Base-by-base conservation (phyloP, 495 filamentous ascomycete genomes). In the Penicillium paxilli region DNA sequence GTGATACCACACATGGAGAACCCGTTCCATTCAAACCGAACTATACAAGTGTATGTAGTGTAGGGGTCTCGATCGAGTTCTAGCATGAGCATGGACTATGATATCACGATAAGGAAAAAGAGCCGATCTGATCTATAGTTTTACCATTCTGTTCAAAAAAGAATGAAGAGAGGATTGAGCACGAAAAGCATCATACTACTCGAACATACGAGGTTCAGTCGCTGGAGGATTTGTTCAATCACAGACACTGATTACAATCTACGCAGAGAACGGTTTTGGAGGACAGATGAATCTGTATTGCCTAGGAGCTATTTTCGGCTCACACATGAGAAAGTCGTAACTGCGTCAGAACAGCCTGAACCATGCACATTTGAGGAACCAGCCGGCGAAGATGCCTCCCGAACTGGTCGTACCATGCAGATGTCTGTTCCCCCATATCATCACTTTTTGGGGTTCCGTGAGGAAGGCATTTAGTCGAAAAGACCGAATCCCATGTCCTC, bases 401-500 rank as follows among this genome's bases (percentile, higher is more conserved):
- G 64, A 60, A 64, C 62, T 65, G 69, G 57, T 63, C 37, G 61
- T 51, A 63, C 68, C 60, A 61, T 61, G 65, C 68, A 72, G 70
- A 72, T 58, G 50, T 66, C 70, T 69, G 60, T 56, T 62, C 71
- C 68, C 54, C 69, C 68, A 62, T 58, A 50, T 59, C 51, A 52
- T 58, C 51, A 42, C 54, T 66, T 69, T 68, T 68, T 52, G 60
- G 61, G 51, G 20, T 37, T 52, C 49, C 24, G 44, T 14, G 51
- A 52, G 28, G 51, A 63, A 63, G 41, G 63, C 62, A 63, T 63
- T 75, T 79, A 97, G 82, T 97, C 93, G 88, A 98, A 98, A 55
- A 99, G 92, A 88, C 94, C 94, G 83, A 99, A 96, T 70, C 94
- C 94, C 94, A 99, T 99, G 73, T 99, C 94, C 73, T 99, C 94